phyloP scores from a whole-genome alignment of 176 grass and related monocot genomes.

The Panicum miliaceum region DNA sequence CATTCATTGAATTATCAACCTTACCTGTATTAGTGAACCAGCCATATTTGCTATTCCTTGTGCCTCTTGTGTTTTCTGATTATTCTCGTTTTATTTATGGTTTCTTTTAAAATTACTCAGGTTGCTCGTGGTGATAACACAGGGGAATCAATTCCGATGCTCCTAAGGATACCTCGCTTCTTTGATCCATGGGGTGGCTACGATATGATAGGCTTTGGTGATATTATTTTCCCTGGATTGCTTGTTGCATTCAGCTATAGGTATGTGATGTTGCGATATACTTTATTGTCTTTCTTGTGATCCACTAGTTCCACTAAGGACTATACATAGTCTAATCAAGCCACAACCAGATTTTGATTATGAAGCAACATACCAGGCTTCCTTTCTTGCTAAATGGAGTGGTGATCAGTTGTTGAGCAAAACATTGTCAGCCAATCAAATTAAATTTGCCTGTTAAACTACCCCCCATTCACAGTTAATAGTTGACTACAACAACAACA shows the following conservation, averaged over 20 bases:
- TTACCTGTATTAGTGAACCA: not conserved
- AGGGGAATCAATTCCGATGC: slow-evolving; percentile 96
- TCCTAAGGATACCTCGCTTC: slow-evolving; percentile 88
- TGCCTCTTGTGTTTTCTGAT: not conserved
- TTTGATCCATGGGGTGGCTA: slow-evolving; percentile 99
- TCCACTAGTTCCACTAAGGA: not conserved
- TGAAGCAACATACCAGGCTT: not conserved
- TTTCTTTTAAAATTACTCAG: slow-evolving; percentile 48
- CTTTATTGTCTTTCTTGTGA: not conserved
- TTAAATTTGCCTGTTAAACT: not conserved
- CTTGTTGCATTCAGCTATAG: slow-evolving; percentile 95
- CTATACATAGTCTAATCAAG: not conserved
- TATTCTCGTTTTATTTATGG: slow-evolving; percentile 17
- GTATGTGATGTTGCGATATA: slow-evolving; percentile 48
- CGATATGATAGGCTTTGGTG: slow-evolving; percentile 99
- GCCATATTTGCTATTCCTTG: not conserved
- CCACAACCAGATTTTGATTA: not conserved
- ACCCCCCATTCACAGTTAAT: not conserved
- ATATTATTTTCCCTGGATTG: slow-evolving; percentile 96
- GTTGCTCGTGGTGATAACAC: slow-evolving; percentile 84
- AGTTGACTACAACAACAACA: too few species aligned
- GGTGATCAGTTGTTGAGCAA: not conserved
- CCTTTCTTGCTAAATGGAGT: not conserved
- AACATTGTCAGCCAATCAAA: slow-evolving; percentile 16
- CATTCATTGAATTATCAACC: slow-evolving; percentile 8